Conservation (phyloP, 2,329 filamentous ascomycete species). For the Arthrocladium fulminans region DNA sequence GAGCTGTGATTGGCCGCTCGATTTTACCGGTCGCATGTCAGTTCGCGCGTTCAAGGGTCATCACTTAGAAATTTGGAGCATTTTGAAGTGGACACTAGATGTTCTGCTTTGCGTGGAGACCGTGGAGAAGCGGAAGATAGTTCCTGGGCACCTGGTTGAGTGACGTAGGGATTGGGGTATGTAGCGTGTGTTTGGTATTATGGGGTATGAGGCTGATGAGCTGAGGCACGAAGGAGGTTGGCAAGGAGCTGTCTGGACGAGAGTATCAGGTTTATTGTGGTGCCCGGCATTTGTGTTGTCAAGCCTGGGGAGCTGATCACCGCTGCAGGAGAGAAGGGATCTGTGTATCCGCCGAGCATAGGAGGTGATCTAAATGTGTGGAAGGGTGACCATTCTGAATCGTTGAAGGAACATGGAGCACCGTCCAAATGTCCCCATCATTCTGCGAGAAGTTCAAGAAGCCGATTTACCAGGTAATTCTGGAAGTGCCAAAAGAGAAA, state of each 20-base stretch:
- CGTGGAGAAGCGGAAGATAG: slow-evolving; percentile 53
- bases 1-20: slow-evolving; percentile 64
- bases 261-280: slow-evolving; percentile 59
- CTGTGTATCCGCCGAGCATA: slow-evolving; percentile 75
- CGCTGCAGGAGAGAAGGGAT: slow-evolving; percentile 63
- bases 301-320: slow-evolving; percentile 59
- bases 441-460: slow-evolving; percentile 42
- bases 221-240: slow-evolving; percentile 63
- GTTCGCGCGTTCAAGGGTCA: slow-evolving; percentile 63
- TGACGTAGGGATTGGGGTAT: slow-evolving; percentile 64
- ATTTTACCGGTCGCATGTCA: slow-evolving; percentile 74
- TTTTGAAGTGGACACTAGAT: slow-evolving; percentile 58
- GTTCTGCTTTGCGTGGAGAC: slow-evolving; percentile 73
- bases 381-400: slow-evolving; percentile 59
- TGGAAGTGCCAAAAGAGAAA: slow-evolving; percentile 56
- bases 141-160: slow-evolving; percentile 54
- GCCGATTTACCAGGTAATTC: slow-evolving; percentile 55
- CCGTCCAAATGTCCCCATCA: slow-evolving; percentile 48
- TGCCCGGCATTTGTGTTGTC: slow-evolving; percentile 77
- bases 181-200: slow-evolving; percentile 68
- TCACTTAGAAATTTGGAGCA: slow-evolving; percentile 60
- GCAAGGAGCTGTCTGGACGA: slow-evolving; percentile 52
- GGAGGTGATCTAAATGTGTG: slow-evolving; percentile 64
- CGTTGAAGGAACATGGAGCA: slow-evolving; percentile 53
- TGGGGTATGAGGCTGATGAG: slow-evolving; percentile 90